A percentile compares a stretch with the other conserved stretches of the same genome.
Evolutionary conservation across 371 early-diverging fungal species (phyloP).

Genomic region (Rhizomucor miehei): DNA sequence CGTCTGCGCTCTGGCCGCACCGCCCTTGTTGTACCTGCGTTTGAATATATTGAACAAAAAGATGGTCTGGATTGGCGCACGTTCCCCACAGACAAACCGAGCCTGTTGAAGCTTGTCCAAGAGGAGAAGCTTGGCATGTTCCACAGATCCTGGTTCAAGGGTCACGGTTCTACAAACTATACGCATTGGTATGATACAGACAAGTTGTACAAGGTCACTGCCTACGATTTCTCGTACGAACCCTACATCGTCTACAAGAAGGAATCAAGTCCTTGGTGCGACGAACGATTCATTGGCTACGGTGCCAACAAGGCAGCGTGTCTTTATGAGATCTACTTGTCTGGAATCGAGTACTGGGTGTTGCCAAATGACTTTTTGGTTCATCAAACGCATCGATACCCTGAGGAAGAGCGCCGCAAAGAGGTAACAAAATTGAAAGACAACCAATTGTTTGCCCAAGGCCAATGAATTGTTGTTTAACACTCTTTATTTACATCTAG

Average conservation of each 20-base stretch:
- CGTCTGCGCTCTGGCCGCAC: constrained; percentile 44
- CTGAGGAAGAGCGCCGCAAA: constrained; percentile 57
- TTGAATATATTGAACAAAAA: constrained; percentile 55
- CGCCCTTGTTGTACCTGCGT: constrained; percentile 65
- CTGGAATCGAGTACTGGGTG: constrained; percentile 66
- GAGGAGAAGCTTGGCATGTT: constrained; percentile 57
- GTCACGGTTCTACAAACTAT: constrained; percentile 68
- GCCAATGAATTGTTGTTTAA: background rate
- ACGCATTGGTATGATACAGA: constrained; percentile 51
- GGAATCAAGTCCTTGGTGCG: constrained; percentile 66
- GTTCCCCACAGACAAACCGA: constrained; percentile 55
- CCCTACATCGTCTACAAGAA: constrained; percentile 65
- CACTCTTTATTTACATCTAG: too few relatives aligned
- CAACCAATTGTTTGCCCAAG: background rate
- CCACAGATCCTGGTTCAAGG: constrained; percentile 57
- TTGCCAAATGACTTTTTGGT: constrained; percentile 65
- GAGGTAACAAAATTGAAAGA: constrained; percentile 52
- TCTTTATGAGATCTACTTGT: constrained; percentile 64
- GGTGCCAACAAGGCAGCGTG: constrained; percentile 77
- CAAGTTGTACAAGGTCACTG: constrained; percentile 51
- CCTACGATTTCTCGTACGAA: constrained; percentile 66
- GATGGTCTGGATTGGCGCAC: constrained; percentile 54
- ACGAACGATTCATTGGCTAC: constrained; percentile 74
- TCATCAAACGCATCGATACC: constrained; percentile 67
- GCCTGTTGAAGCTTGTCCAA: constrained; percentile 36